Conservation (phyloP, 768 basidiomycete species). For the Tylopilus sp. region DNA sequence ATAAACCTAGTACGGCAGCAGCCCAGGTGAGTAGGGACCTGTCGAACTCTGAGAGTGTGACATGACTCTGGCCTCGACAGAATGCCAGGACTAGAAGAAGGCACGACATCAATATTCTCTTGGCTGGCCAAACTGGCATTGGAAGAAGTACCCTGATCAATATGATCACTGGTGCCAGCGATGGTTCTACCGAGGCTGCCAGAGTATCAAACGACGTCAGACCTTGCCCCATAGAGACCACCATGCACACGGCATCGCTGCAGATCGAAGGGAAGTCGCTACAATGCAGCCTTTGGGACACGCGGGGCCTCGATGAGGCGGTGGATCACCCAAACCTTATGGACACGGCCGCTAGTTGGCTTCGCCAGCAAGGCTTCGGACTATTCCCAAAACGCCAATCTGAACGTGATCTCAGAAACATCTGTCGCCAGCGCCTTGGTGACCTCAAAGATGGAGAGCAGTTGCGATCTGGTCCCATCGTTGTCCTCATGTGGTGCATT, state of each 20-base stretch:
- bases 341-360: constrained; percentile 15
- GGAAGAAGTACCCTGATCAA: constrained; percentile 28
- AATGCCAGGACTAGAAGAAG: not conserved
- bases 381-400: constrained; percentile 13
- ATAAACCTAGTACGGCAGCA: not conserved
- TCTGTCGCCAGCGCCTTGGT: constrained; percentile 19
- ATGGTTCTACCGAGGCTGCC: constrained; percentile 12
- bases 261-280: constrained; percentile 2
- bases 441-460: constrained; percentile 8
- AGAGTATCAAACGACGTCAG: constrained; percentile 24
- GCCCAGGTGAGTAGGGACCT: constrained; percentile 7
- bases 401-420: constrained; percentile 21
- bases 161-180: constrained; percentile 21
- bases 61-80: not conserved
- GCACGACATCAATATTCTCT: constrained; percentile 12
- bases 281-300: constrained; percentile 22
- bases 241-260: constrained; percentile 6
- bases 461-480: constrained; percentile 1
- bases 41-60: not conserved
- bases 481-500: constrained; percentile 29
- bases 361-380: constrained; percentile 21
- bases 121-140: constrained; percentile 29
- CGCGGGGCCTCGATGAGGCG: constrained; percentile 27
- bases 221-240: constrained; percentile 24
- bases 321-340: constrained; percentile 22